Conservation (phyloP, 345 rosid genomes). For the Sonneratia caseolaris region DNA sequence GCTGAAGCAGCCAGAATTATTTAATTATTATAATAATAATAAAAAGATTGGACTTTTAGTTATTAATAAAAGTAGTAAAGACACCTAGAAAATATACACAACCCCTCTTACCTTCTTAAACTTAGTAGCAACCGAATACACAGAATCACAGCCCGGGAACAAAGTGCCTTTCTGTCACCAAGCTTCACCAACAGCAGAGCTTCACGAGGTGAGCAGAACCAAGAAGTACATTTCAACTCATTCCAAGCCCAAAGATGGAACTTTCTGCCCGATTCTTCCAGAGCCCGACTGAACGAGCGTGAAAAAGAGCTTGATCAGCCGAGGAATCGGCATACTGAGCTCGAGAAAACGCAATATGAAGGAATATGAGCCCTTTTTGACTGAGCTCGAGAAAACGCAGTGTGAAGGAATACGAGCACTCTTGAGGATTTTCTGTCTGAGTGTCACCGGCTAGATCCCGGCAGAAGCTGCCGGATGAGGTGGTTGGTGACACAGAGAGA, state of each 20-base stretch:
- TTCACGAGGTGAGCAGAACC: background rate
- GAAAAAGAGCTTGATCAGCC: background rate
- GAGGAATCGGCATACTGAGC: background rate
- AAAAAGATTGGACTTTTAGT: background rate
- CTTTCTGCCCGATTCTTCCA: background rate
- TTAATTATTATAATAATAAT: background rate
- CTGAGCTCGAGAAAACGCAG: background rate
- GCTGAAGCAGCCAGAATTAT: background rate
- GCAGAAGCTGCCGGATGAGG: conserved; percentile 11
- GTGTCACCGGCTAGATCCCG: conserved; percentile 23
- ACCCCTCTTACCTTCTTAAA: background rate
- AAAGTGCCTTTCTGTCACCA: background rate
- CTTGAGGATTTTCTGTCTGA: conserved; percentile 8
- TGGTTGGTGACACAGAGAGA: background rate
- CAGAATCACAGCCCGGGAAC: background rate
- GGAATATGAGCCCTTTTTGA: too few species aligned
- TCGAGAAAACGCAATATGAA: background rate
- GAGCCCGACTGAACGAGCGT: background rate
- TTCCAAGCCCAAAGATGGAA: background rate
- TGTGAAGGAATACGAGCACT: background rate
- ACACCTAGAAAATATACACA: background rate
- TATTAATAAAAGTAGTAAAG: background rate
- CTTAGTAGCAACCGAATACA: background rate
- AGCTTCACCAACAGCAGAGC: background rate
- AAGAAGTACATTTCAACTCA: background rate